These are phyloP conservation scores for Deinandra increscens DNA, from an alignment of 129 eudicot genomes.

Conservation along the genomic window DNA sequence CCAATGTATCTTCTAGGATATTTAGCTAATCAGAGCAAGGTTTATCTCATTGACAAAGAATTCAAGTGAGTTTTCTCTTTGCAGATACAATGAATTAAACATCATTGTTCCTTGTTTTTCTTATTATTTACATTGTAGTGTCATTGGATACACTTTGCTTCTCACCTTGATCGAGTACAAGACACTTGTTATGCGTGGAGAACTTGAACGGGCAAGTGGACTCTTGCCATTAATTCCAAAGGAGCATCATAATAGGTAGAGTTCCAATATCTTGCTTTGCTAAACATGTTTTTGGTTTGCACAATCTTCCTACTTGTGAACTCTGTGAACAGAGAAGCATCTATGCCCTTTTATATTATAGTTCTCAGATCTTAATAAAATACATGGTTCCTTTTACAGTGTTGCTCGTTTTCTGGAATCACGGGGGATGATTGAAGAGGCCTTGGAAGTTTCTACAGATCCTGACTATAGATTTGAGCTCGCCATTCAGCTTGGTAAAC, in stretches of 20 bases:
- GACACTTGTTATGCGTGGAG: conserved; percentile 99
- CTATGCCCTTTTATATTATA: not conserved
- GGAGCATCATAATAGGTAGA: conserved; percentile 85
- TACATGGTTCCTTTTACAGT: conserved; percentile 34
- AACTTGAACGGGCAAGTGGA: conserved; percentile 79
- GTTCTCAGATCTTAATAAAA: conserved; percentile 13
- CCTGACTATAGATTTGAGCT: conserved; percentile 95
- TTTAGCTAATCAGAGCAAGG: conserved; percentile 93
- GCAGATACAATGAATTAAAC: conserved; percentile 10
- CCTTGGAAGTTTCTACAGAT: conserved; percentile 93
- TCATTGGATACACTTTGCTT: conserved; percentile 84
- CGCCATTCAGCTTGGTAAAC: conserved; percentile 91
- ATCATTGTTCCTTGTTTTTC: conserved; percentile 8
- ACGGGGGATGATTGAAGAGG: conserved; percentile 88
- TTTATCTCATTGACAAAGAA: conserved; percentile 93
- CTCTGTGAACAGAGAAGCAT: not conserved
- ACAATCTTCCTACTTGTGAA: not conserved
- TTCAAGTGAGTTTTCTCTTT: conserved; percentile 66
- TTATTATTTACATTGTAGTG: conserved; percentile 47
- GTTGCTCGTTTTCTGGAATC: conserved; percentile 98
- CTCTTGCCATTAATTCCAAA: conserved; percentile 81
- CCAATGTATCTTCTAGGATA: conserved; percentile 98
- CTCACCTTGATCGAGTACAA: conserved; percentile 97
- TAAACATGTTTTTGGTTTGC: conserved; percentile 12
- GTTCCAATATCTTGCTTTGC: conserved; percentile 4